Percentiles rank a stretch among this genome's conserved stretches.
phyloP scores from a whole-genome alignment of 306 rosid genomes.

The Argentina anserina region DNA sequence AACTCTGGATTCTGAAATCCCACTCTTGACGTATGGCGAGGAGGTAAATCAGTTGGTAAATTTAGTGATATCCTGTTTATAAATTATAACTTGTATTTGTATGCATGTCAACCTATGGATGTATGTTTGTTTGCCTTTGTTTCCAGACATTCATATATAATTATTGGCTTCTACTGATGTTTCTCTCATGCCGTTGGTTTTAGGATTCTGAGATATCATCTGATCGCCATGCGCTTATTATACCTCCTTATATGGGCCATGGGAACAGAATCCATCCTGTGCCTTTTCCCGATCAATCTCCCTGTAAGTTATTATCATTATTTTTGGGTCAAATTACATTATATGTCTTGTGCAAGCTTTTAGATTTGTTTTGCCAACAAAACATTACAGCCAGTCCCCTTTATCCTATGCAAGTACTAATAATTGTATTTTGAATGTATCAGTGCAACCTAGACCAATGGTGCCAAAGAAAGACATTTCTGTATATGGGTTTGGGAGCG shows the following conservation, averaged over 20 bases:
- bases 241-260: slow-evolving; percentile 66
- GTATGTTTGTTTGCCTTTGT: slow-evolving; percentile 2
- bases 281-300: slow-evolving; percentile 64
- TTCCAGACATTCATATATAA: background rate
- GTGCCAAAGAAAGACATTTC: slow-evolving; percentile 93
- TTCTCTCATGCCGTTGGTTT: slow-evolving; percentile 3
- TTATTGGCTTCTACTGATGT: slow-evolving; percentile 2
- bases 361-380: background rate
- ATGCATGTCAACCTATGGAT: background rate
- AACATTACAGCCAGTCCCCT: background rate
- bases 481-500: slow-evolving; percentile 94
- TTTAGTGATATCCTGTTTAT: background rate
- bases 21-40: slow-evolving; percentile 85
- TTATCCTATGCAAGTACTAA: slow-evolving; percentile 12
- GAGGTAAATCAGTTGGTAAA: slow-evolving; percentile 53
- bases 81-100: background rate
- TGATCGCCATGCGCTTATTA: slow-evolving; percentile 76
- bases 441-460: slow-evolving; percentile 95
- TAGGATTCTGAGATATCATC: slow-evolving; percentile 85
- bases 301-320: slow-evolving; percentile 43
- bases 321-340: background rate
- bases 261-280: slow-evolving; percentile 72
- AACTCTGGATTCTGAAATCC: slow-evolving; percentile 68
- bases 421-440: slow-evolving; percentile 12
- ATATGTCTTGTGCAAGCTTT: background rate